Conservation (phyloP, 306 rosid species). For the Trifolium fragiferum region DNA sequence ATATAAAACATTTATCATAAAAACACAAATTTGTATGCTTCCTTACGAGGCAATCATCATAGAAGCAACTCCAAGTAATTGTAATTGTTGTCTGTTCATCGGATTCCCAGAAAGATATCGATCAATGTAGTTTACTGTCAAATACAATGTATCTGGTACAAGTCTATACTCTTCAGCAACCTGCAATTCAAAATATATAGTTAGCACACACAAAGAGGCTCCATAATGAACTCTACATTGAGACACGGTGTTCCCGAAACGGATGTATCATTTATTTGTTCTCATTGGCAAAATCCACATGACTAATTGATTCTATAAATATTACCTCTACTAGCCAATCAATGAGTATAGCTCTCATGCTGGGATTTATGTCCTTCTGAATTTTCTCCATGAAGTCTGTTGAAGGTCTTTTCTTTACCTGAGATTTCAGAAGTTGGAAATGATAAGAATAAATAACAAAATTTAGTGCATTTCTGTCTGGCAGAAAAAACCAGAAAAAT, state of each 20-base stretch:
- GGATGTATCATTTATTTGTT: neutral
- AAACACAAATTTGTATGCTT: neutral
- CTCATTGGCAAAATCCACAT: neutral
- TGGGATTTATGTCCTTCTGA: slow-evolving; percentile 83
- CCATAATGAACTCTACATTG: neutral
- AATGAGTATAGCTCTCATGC: slow-evolving; percentile 87
- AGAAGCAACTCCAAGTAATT: slow-evolving; percentile 93
- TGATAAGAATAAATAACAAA: neutral
- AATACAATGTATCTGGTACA: slow-evolving; percentile 91
- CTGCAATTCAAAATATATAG: slow-evolving; percentile 47
- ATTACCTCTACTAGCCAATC: slow-evolving; percentile 99
- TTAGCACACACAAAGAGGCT: slow-evolving; percentile 34
- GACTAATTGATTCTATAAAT: neutral
- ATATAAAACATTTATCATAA: neutral
- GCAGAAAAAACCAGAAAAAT: neutral
- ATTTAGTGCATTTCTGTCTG: neutral
- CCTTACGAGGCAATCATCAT: slow-evolving; percentile 99
- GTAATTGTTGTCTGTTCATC: slow-evolving; percentile 84
- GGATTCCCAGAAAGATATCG: slow-evolving; percentile 89
- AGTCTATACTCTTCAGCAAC: slow-evolving; percentile 98
- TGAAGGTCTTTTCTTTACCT: slow-evolving; percentile 93
- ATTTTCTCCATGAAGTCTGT: slow-evolving; percentile 80
- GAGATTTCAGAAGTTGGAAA: slow-evolving; percentile 35
- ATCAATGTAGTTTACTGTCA: slow-evolving; percentile 92
- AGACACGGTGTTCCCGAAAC: neutral